Conservation (phyloP, 257 asterid genomes). For the Mitragyna speciosa region DNA sequence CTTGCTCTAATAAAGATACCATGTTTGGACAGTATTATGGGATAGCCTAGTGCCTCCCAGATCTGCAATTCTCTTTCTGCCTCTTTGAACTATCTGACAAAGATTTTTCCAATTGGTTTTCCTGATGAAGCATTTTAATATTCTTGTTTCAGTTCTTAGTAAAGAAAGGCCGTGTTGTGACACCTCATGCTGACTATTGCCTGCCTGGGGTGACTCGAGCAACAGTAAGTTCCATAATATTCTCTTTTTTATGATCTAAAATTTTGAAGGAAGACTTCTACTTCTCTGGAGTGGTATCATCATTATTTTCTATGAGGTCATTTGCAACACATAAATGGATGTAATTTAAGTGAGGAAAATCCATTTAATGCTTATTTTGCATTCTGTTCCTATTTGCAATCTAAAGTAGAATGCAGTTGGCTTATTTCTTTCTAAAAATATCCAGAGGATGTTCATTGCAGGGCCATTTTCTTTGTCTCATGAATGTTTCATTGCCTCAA, state of each 20-base stretch:
- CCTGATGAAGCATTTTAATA: background rate
- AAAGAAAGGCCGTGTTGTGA: slow-evolving; percentile 66
- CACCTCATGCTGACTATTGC: slow-evolving; percentile 90
- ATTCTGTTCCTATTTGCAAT: background rate
- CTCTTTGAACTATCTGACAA: background rate
- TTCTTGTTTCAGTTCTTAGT: slow-evolving; percentile 65
- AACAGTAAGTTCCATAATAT: slow-evolving; percentile 54
- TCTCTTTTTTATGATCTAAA: slow-evolving; percentile 7
- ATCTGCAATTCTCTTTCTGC: background rate
- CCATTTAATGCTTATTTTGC: background rate
- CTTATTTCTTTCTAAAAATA: no score
- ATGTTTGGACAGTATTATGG: background rate
- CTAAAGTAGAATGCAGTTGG: background rate
- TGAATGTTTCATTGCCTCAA: background rate
- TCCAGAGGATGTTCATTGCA: background rate
- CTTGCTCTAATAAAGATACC: background rate
- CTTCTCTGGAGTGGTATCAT: background rate
- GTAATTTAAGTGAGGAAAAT: background rate
- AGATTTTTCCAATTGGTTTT: background rate
- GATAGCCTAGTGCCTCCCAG: background rate
- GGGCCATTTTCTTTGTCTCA: background rate
- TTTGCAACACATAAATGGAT: background rate
- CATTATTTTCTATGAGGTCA: background rate
- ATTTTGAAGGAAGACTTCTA: background rate
- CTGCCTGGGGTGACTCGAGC: slow-evolving; percentile 89